Conservation (phyloP, 73 alveolate species). For the Stentor coeruleus region DNA sequence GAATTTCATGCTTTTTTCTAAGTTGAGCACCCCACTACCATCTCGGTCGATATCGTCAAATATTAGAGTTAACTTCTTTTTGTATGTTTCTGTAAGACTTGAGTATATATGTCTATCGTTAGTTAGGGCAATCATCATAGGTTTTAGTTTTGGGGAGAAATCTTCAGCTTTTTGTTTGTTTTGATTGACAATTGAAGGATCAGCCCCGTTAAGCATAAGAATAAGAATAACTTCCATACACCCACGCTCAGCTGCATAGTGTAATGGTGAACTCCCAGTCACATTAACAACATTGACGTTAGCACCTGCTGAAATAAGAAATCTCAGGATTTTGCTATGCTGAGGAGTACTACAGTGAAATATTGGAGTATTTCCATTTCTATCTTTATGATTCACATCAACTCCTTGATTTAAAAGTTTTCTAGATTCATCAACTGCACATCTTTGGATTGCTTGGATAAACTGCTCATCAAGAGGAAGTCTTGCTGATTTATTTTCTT, state of each 20-base stretch:
- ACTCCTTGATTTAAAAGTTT: neutral
- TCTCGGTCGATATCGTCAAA: slow-evolving; percentile 23
- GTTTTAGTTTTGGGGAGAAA: neutral
- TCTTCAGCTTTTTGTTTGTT: slow-evolving; percentile 18
- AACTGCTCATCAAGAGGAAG: slow-evolving; percentile 14
- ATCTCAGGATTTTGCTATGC: neutral
- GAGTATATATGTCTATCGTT: neutral
- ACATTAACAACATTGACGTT: neutral
- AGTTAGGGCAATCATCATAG: neutral
- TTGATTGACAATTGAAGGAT: neutral
- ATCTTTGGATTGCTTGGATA: neutral
- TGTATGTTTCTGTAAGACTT: neutral
- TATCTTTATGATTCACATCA: slow-evolving; percentile 15
- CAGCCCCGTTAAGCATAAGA: slow-evolving; percentile 1
- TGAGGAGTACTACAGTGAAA: neutral
- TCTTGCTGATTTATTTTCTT: slow-evolving; percentile 1
- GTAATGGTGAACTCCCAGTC: neutral
- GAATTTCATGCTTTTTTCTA: slow-evolving; percentile 4
- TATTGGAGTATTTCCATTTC: neutral
- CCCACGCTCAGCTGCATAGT: slow-evolving; percentile 23
- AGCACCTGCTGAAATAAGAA: slow-evolving; percentile 12
- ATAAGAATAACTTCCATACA: neutral
- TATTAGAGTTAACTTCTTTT: neutral
- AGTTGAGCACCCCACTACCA: neutral
- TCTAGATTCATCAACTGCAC: neutral